A percentile compares a stretch with the other conserved stretches of the same genome.
These are phyloP conservation scores for Sugiyamaella lignohabitans DNA, from an alignment of 805 yeast genomes.

Conservation along the genomic window DNA sequence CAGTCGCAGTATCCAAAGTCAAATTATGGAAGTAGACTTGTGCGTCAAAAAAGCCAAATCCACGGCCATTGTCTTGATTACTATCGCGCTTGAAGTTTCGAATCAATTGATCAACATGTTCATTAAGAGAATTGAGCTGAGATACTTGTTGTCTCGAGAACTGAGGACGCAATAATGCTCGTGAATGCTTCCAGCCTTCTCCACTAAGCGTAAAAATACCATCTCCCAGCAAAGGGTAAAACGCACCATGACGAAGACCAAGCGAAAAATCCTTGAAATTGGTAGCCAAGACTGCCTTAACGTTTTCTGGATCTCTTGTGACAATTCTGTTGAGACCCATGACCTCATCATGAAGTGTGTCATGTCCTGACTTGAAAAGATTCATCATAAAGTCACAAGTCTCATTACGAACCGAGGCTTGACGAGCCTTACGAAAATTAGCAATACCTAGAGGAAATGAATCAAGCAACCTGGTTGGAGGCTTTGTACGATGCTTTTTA, in stretches of 20 bases:
- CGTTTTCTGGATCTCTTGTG: slow-evolving; percentile 31
- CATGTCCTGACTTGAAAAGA: neutral
- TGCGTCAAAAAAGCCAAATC: slow-evolving; percentile 16
- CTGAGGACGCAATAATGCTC: slow-evolving; percentile 34
- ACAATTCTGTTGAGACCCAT: slow-evolving; percentile 3
- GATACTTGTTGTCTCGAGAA: slow-evolving; percentile 31
- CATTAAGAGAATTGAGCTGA: slow-evolving; percentile 23
- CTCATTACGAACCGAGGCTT: neutral
- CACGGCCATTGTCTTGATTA: neutral
- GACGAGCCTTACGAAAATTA: neutral
- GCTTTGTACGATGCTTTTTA: neutral
- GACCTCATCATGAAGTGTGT: neutral
- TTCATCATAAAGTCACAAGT: neutral
- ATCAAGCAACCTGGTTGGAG: neutral
- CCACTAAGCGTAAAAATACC: slow-evolving; percentile 35
- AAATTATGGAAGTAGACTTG: slow-evolving; percentile 28
- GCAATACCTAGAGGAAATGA: neutral
- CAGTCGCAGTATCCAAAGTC: slow-evolving; percentile 32
- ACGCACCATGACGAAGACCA: slow-evolving; percentile 25
- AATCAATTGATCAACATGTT: slow-evolving; percentile 26
- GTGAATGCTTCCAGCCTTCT: slow-evolving; percentile 33
- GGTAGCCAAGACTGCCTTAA: slow-evolving; percentile 31
- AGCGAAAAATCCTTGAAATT: slow-evolving; percentile 30
- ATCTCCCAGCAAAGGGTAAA: slow-evolving; percentile 31
- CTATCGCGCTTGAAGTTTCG: slow-evolving; percentile 8